Evolutionary conservation across 345 rosid genomes (phyloP).

Genomic region (Erodium maritimum): DNA sequence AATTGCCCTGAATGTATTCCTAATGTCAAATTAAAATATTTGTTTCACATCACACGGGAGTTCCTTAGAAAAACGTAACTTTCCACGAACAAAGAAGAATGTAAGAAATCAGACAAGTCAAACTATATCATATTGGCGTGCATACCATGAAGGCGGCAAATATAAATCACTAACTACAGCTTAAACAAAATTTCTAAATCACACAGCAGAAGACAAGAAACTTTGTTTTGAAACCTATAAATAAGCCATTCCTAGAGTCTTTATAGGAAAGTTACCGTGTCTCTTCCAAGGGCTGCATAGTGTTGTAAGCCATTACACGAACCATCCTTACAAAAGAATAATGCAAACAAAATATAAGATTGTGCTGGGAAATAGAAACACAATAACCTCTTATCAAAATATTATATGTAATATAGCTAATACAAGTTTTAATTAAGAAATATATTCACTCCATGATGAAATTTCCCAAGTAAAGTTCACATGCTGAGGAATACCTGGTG

Average conservation of each 20-base stretch:
- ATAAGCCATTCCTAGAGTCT: neutral
- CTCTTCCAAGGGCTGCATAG: conserved; percentile 99
- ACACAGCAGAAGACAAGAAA: neutral
- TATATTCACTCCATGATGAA: neutral
- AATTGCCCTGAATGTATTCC: too few species aligned
- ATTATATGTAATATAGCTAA: neutral
- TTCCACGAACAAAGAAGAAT: too few species aligned
- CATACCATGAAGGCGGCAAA: neutral
- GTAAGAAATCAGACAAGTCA: too few species aligned
- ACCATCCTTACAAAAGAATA: conserved; percentile 64
- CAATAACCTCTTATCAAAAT: neutral
- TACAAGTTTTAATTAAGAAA: neutral
- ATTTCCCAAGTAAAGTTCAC: neutral
- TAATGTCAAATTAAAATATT: too few species aligned
- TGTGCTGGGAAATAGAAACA: neutral
- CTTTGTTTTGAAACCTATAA: neutral
- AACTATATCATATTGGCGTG: neutral
- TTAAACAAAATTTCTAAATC: neutral
- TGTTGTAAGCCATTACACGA: conserved; percentile 99
- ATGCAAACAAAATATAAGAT: neutral
- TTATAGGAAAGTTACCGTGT: conserved; percentile 50
- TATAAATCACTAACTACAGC: neutral
- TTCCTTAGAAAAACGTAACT: too few species aligned
- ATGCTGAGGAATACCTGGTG: conserved; percentile 56
- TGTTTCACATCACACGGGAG: too few species aligned